Evolutionary conservation across 2,329 filamentous ascomycete genomes (phyloP), one percentile per base, ranked within the genome.

Genomic region (Pochonia chlamydosporia): DNA sequence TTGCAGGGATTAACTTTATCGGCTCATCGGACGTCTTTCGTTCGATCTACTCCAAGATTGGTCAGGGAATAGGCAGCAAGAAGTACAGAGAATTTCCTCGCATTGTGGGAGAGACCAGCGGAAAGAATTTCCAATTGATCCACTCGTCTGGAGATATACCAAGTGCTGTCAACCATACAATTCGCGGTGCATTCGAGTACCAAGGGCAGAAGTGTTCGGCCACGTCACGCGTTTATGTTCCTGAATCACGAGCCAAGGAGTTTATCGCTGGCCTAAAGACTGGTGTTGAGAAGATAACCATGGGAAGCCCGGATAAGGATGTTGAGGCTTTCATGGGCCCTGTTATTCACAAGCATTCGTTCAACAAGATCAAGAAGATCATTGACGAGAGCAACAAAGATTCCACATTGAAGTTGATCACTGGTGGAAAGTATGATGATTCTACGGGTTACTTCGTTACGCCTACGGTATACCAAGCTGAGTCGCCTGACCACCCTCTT

Each of bases 191-290:
- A 0, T 76, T 75, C 51, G 73, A 76, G 58, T 76, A 71, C 57
- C 68, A 73, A 49, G 73, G 73, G 18, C 73, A 76, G 52, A 76
- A 76, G 60, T 76, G 73, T 63, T 74, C 70, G 37, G 73, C 73
- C 21, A 71, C 67, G 10, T 75, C 72, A 9, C 65, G 73, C 4
- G 62, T 81, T 44, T 84, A 81, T 63, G 73, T 83, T 33, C 77
- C 82, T 5, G 55, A 61, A 41, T 72, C 70, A 26, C 56, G 69
- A 20, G 63, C 68, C 2, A 55, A 67, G 13, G 65, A 72, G 53
- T 43, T 43, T 18, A 24, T 43, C 41, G 26, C 25, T 10, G 13
- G 28, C 16, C 51, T 68, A 11, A 59, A 60, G 44, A 48, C 58
- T 0, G 58, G 59, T 25, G 48, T 59, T 21, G 52, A 59, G 39